Percentiles rank a stretch among this genome's conserved stretches.
phyloP scores from a whole-genome alignment of 1,284 basidiomycete species.

The Cutaneotrichosporon spelunceum region DNA sequence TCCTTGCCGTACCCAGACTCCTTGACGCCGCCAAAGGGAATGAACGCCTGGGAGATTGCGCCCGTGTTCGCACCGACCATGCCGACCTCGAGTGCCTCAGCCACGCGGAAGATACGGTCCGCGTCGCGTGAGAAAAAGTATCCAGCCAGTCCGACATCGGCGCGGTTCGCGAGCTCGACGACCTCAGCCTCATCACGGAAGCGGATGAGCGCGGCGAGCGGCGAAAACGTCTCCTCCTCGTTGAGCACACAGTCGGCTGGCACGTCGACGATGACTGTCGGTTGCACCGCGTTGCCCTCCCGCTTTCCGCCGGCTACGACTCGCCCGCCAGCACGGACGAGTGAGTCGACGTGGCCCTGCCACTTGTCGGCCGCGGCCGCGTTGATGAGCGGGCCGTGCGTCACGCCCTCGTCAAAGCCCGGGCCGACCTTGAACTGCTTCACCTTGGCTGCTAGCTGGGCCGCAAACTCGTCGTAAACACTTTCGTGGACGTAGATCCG shows the following conservation, averaged over 20 bases:
- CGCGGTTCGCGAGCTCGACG: conserved; percentile 76
- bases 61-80: conserved; percentile 76
- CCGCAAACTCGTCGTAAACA: conserved; percentile 50
- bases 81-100: conserved; percentile 92
- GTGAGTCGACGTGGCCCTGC: conserved; percentile 78
- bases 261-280: conserved; percentile 88
- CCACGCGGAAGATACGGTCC: conserved; percentile 90
- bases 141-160: conserved; percentile 79
- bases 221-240: conserved; percentile 84
- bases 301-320: conserved; percentile 81
- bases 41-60: conserved; percentile 60
- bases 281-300: conserved; percentile 69
- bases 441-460: conserved; percentile 57
- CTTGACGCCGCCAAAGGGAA: conserved; percentile 82
- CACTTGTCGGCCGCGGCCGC: conserved; percentile 82
- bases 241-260: conserved; percentile 59
- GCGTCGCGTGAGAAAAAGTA: conserved; percentile 92
- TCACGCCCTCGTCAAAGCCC: conserved; percentile 75
- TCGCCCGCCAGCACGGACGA: conserved; percentile 76
- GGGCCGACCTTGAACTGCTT: conserved; percentile 87
- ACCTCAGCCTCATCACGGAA: conserved; percentile 94
- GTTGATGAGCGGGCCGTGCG: conserved; percentile 94
- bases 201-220: conserved; percentile 60
- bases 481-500: conserved; percentile 48
- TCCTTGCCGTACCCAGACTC: conserved; percentile 48